These are phyloP conservation scores for Leavenworthia alabamica DNA, from an alignment of 345 rosid genomes.

Conservation along the genomic window DNA sequence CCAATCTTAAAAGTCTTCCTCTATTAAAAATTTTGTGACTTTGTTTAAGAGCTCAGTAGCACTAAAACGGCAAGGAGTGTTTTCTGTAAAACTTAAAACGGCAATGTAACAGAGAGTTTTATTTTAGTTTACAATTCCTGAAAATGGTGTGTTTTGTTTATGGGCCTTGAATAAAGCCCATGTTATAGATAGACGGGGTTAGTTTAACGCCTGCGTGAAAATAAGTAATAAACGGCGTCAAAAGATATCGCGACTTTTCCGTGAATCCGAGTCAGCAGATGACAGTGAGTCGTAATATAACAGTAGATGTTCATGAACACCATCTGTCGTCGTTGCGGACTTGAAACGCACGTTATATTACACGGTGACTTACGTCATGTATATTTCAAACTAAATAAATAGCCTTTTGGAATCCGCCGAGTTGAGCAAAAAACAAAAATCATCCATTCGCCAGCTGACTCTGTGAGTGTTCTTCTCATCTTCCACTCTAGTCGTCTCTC, in stretches of 20 bases:
- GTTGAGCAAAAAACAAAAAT: background rate
- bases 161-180: conserved; percentile 20
- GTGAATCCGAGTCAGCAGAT: background rate
- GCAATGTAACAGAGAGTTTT: background rate
- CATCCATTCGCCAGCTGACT: background rate
- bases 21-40: background rate
- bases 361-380: conserved; percentile 12
- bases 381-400: conserved; percentile 5
- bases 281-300: background rate
- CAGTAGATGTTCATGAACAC: conserved; percentile 15
- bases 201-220: background rate
- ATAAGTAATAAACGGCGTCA: conserved; percentile 10
- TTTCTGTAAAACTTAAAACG: background rate
- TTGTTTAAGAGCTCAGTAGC: background rate
- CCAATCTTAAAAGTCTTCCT: background rate
- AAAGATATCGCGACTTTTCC: conserved; percentile 6
- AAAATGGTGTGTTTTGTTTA: background rate
- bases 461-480: conserved; percentile 9
- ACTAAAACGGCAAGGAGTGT: conserved; percentile 7
- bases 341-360: conserved; percentile 28
- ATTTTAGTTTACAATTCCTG: background rate
- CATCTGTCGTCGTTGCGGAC: conserved; percentile 33
- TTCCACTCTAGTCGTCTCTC: background rate
- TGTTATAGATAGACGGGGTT: background rate
- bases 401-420: conserved; percentile 17